phyloP scores from a whole-genome alignment of 176 grass and related monocot species.

The Thinopyrum elongatum region DNA sequence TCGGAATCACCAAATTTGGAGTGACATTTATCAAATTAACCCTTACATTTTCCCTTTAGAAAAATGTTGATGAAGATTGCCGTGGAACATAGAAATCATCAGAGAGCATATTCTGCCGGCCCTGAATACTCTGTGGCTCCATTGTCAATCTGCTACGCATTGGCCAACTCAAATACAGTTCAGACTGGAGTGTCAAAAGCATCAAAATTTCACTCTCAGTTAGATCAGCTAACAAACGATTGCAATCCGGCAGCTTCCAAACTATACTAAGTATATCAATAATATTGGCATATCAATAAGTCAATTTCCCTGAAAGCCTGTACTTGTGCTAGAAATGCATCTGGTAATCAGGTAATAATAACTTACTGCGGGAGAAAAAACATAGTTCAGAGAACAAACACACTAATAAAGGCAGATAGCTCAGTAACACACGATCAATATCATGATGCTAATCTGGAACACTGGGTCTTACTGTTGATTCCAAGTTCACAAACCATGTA shows the following conservation, averaged over 20 bases:
- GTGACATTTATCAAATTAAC: too few relatives aligned
- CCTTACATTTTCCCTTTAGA: too few relatives aligned
- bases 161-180: not conserved
- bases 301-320: not conserved
- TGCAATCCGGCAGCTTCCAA: not conserved
- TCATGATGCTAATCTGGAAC: not conserved
- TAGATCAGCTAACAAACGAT: not conserved
- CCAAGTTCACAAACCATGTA: not conserved
- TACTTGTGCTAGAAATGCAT: not conserved
- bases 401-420: not conserved
- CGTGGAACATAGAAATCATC: not conserved
- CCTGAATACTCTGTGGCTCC: not conserved
- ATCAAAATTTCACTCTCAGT: not conserved
- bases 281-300: not conserved
- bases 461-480: not conserved
- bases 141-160: not conserved
- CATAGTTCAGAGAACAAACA: not conserved
- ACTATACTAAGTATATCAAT: not conserved
- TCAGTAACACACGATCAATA: not conserved
- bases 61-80: not conserved
- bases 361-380: not conserved
- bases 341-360: not conserved
- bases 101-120: not conserved
- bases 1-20: too few relatives aligned
- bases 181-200: not conserved